Conservation (phyloP, 768 basidiomycete genomes). For the Boletales sp. region DNA sequence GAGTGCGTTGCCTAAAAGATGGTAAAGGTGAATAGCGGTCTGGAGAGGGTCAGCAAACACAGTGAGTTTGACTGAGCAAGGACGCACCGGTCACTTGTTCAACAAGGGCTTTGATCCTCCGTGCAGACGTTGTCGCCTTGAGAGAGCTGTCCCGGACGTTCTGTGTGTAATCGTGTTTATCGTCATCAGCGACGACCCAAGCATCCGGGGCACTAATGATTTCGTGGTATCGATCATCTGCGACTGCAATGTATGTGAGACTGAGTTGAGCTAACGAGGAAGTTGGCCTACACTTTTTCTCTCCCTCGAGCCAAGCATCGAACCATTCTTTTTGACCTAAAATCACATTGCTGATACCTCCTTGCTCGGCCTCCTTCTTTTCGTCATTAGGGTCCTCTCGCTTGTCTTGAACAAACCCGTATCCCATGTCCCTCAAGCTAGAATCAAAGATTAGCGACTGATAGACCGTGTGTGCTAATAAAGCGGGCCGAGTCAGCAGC, state of each 20-base stretch:
- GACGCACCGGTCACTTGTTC: slow-evolving; percentile 86
- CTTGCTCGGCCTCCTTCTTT: slow-evolving; percentile 45
- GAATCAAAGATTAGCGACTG: slow-evolving; percentile 89
- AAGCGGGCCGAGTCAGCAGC: slow-evolving; percentile 71
- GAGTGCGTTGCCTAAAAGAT: slow-evolving; percentile 66
- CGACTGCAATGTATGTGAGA: slow-evolving; percentile 49
- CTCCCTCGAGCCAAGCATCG: slow-evolving; percentile 83
- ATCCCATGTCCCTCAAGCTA: slow-evolving; percentile 70
- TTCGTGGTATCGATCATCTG: slow-evolving; percentile 80
- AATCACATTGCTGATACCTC: slow-evolving; percentile 78
- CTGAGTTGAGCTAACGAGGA: not conserved
- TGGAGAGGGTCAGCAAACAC: slow-evolving; percentile 24
- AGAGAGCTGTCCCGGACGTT: slow-evolving; percentile 35
- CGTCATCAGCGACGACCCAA: slow-evolving; percentile 78
- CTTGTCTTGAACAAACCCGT: slow-evolving; percentile 41
- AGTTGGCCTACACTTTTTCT: slow-evolving; percentile 71
- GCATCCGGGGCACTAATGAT: slow-evolving; percentile 81
- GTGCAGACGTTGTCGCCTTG: slow-evolving; percentile 78
- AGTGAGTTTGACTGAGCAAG: not conserved
- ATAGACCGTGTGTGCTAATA: slow-evolving; percentile 94
- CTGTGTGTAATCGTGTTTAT: slow-evolving; percentile 42
- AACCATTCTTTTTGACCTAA: slow-evolving; percentile 88
- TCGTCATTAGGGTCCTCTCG: slow-evolving; percentile 10
- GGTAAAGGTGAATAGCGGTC: slow-evolving; percentile 93
- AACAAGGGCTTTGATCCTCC: slow-evolving; percentile 77